A percentile compares a stretch with the other conserved stretches of the same genome.
Conservation (phyloP, 176 grass and related monocot species). For the Panicum miliaceum region DNA sequence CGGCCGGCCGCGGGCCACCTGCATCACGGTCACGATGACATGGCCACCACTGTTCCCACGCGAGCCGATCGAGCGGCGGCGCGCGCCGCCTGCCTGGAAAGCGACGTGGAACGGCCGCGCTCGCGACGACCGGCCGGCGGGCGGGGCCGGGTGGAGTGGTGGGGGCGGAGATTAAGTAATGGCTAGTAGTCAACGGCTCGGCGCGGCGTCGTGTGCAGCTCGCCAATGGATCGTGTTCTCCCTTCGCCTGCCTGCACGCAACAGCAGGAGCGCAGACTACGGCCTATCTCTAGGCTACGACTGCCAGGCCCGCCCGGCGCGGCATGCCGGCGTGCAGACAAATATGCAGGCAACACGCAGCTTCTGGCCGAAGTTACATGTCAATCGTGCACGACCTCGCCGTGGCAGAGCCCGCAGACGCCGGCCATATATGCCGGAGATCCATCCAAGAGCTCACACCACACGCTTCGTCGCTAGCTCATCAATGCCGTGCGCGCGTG, state of each 20-base stretch:
- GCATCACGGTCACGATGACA: neutral
- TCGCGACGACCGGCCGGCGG: neutral
- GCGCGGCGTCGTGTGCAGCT: neutral
- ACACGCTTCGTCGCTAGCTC: neutral
- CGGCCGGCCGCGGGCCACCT: neutral
- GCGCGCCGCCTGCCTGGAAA: neutral
- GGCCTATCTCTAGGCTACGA: neutral
- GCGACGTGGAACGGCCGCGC: neutral
- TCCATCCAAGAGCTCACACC: too few species aligned
- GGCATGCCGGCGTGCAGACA: neutral
- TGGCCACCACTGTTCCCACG: neutral
- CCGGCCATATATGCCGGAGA: neutral
- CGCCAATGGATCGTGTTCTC: neutral
- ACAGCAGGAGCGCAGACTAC: neutral
- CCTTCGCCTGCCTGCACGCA: neutral
- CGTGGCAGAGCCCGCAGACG: neutral
- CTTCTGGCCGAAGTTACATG: neutral
- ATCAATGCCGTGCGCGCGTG: neutral
- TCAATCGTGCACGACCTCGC: constrained; percentile 13
- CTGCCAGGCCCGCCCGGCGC: neutral
- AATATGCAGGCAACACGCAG: constrained; percentile 32
- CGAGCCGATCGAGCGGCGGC: neutral
- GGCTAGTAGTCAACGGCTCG: neutral
- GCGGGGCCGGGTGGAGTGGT: too few species aligned
- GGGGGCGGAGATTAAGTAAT: too few species aligned